These are phyloP conservation scores for Pythium phragmiticola DNA, from an alignment of 352 stramenopile genomes.

Conservation along the genomic window DNA sequence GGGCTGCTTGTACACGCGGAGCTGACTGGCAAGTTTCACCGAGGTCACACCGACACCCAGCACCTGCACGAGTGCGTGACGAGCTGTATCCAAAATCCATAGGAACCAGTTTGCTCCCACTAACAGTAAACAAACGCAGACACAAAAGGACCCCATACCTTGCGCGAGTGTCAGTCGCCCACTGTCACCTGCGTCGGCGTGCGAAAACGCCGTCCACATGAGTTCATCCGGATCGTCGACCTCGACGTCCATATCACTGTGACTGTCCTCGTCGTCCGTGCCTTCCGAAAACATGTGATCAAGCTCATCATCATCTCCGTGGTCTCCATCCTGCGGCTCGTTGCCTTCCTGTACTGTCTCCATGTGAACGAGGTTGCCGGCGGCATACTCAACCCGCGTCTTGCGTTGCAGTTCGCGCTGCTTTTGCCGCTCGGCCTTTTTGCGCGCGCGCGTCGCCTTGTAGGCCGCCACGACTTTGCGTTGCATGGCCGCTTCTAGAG, in stretches of 20 bases:
- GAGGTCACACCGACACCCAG: slow-evolving; percentile 53
- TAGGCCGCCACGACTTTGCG: slow-evolving; percentile 68
- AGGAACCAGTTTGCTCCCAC: neutral
- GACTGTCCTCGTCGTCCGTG: slow-evolving; percentile 38
- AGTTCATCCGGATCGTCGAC: slow-evolving; percentile 66
- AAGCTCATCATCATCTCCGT: slow-evolving; percentile 42
- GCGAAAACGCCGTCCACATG: slow-evolving; percentile 61
- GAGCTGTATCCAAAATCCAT: slow-evolving; percentile 32
- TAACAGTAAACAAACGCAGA: neutral
- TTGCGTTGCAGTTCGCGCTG: slow-evolving; percentile 46
- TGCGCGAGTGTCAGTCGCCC: slow-evolving; percentile 49
- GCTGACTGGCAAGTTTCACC: slow-evolving; percentile 34
- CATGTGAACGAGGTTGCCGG: slow-evolving; percentile 40
- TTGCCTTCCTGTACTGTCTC: slow-evolving; percentile 63
- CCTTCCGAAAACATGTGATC: slow-evolving; percentile 46
- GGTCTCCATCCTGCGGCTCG: slow-evolving; percentile 33
- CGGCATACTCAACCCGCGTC: slow-evolving; percentile 9
- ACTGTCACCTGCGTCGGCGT: slow-evolving; percentile 38
- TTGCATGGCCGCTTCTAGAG: slow-evolving; percentile 50
- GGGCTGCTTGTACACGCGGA: slow-evolving; percentile 32
- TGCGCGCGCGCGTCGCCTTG: slow-evolving; percentile 58
- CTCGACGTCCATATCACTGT: slow-evolving; percentile 37
- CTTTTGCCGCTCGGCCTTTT: slow-evolving; percentile 62
- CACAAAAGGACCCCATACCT: slow-evolving; percentile 31
- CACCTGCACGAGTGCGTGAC: slow-evolving; percentile 59